Evolutionary conservation across 805 yeast genomes (phyloP), one percentile per base, ranked within the genome.

Genomic region (Lipomyces mesembrius): DNA sequence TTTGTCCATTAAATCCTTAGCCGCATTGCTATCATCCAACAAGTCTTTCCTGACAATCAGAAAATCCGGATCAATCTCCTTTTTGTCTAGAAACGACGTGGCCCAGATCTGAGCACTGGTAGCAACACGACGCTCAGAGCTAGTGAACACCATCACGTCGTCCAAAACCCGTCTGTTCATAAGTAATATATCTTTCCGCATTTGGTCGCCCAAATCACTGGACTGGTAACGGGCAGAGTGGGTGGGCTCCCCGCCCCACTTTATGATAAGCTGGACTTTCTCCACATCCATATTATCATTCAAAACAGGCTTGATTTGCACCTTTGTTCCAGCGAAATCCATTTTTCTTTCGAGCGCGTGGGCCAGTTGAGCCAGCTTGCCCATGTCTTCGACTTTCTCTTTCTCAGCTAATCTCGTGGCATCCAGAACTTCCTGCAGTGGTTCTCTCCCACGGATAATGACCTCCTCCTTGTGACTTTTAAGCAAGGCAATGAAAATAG

Each of bases 191-290:
- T 95, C 97, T 76, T 94, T 97, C 75, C 99, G 87, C 80, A 90
- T 84, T 78, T 93, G 97, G 76, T 94, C 98, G 62, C 99, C 99
- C 22, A 95, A 85, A 78, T 95, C 99, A 35, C 88, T 85, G 0
- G 97, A 96, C 79, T 95, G 99, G 77, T 92, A 90, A 70, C 88
- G 85, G 1, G 98, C 98, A 11, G 98, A 92, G 77, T 95, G 99
- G 1, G 99, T 95, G 5, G 99, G 98, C 78, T 95, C 99, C 70
- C 99, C 99, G 74, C 99, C 99, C 99, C 99, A 95, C 77, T 95
- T 95, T 74, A 95, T 82, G 69, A 95, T 96, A 70, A 95, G 88
- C 78, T 95, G 99, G 29, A 94, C 98, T 76, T 95, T 95, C 71
- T 94, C 98, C 25, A 95, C 95, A 43, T 88, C 87, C 12, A 73